Evolutionary conservation across 371 early-diverging fungal genomes (phyloP).

Genomic region (Haplosporangium sp.): DNA sequence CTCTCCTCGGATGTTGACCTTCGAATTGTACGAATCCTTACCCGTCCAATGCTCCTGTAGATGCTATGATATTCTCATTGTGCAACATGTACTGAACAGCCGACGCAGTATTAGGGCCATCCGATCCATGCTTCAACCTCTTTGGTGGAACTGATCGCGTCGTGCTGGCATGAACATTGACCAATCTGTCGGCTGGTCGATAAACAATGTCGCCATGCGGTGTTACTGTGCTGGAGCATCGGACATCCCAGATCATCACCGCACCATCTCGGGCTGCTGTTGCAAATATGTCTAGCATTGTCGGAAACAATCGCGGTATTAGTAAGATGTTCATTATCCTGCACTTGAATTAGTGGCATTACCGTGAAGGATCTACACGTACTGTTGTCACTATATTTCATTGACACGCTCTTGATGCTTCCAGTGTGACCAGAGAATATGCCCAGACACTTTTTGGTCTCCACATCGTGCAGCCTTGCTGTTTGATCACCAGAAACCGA

Average conservation of each 20-base stretch:
- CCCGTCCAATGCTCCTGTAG: conserved; percentile 49
- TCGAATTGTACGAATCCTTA: neutral
- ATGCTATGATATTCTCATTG: conserved; percentile 49
- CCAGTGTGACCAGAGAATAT: conserved; percentile 45
- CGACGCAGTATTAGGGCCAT: conserved; percentile 51
- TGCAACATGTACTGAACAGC: conserved; percentile 51
- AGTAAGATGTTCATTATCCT: too few relatives aligned
- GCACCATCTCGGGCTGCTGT: conserved; percentile 51
- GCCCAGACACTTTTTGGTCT: conserved; percentile 38
- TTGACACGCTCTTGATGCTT: conserved; percentile 47
- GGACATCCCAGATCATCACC: conserved; percentile 50
- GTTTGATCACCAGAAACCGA: conserved; percentile 49
- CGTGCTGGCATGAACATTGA: conserved; percentile 40
- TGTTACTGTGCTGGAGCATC: conserved; percentile 42
- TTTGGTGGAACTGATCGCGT: conserved; percentile 31
- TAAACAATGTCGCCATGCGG: conserved; percentile 31
- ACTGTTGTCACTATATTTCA: conserved; percentile 39
- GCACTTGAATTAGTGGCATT: too few relatives aligned
- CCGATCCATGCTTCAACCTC: conserved; percentile 39
- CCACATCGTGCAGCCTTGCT: conserved; percentile 47
- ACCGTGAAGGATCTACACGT: conserved; percentile 4
- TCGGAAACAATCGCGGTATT: neutral
- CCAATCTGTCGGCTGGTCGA: conserved; percentile 38
- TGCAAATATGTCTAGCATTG: conserved; percentile 41
- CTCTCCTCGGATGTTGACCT: too few relatives aligned